Evolutionary conservation across 2,329 filamentous ascomycete genomes (phyloP).

Genomic region (Botrytis byssoidea): DNA sequence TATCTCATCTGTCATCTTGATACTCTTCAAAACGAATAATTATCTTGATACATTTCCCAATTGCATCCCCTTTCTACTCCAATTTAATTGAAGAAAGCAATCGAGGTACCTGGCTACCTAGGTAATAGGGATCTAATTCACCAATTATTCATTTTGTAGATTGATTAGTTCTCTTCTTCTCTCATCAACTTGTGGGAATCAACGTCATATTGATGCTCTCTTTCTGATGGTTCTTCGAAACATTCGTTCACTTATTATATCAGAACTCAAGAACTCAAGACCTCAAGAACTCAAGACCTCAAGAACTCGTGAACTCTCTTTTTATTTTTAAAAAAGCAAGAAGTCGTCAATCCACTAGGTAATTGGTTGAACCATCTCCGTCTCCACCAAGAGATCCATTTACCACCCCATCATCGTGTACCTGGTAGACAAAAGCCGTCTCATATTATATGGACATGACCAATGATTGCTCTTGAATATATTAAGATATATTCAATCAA

Average conservation of each 20-base stretch:
- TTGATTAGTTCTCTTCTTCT: neutral
- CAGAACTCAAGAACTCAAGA: neutral
- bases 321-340: neutral
- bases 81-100: neutral
- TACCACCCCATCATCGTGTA: neutral
- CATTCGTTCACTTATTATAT: neutral
- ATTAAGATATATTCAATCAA: neutral
- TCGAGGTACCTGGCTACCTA: neutral
- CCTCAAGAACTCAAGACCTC: neutral
- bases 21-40: neutral
- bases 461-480: slow-evolving; percentile 8
- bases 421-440: neutral
- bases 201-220: neutral
- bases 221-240: neutral
- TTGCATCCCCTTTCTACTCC: neutral
- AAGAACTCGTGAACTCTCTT: neutral
- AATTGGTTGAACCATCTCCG: neutral
- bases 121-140: neutral
- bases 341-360: neutral
- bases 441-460: slow-evolving; percentile 1
- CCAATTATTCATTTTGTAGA: neutral
- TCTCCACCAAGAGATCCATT: slow-evolving; percentile 5
- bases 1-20: neutral
- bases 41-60: neutral
- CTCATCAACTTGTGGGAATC: neutral